Conservation (phyloP, 2,329 filamentous ascomycete species). For the Paraconiothyrium sp. region DNA sequence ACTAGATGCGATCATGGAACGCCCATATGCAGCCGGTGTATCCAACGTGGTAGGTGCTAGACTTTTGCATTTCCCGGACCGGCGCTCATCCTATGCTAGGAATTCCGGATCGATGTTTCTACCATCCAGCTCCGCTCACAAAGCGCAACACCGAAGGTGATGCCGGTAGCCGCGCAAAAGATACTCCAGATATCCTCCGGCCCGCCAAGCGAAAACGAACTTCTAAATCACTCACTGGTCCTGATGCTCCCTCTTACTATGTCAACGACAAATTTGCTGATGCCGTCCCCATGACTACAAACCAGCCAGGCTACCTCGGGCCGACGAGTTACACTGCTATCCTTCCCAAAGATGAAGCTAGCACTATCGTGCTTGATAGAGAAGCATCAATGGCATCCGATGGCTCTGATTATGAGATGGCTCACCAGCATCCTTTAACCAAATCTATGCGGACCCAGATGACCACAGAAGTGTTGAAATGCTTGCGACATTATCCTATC, state of each 20-base stretch:
- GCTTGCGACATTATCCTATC: constrained; percentile 36
- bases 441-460: constrained; percentile 44
- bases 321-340: constrained; percentile 45
- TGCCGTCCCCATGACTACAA: constrained; percentile 43
- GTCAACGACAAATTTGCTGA: constrained; percentile 39
- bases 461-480: constrained; percentile 37
- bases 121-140: constrained; percentile 49
- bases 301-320: constrained; percentile 45
- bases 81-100: neutral
- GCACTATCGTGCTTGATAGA: constrained; percentile 26
- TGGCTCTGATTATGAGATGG: constrained; percentile 37
- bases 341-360: constrained; percentile 39
- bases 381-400: constrained; percentile 38
- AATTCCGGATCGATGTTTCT: constrained; percentile 45
- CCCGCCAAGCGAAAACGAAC: constrained; percentile 41
- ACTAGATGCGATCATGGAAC: constrained; percentile 44
- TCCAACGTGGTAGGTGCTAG: constrained; percentile 32
- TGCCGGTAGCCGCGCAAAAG: constrained; percentile 16
- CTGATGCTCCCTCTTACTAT: constrained; percentile 25
- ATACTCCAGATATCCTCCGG: constrained; percentile 25
- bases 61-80: neutral
- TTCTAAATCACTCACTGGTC: constrained; percentile 23
- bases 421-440: constrained; percentile 41
- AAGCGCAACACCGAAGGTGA: constrained; percentile 30
- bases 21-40: constrained; percentile 45